Base-by-base conservation (phyloP, 2,329 filamentous ascomycete genomes). In the Xylaria sp. region DNA sequence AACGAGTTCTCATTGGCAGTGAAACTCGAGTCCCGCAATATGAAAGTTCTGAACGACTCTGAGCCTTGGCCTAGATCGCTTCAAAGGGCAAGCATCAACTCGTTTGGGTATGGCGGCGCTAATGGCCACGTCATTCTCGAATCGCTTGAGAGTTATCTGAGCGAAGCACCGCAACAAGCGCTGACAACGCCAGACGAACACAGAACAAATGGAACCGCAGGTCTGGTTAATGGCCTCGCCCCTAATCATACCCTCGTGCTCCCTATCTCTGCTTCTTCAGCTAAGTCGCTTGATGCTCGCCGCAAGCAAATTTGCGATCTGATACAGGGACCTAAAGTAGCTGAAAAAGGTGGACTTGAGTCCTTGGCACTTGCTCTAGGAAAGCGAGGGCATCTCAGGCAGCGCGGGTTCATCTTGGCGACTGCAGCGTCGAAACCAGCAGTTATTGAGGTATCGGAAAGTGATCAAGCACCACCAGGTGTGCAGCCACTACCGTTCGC, bases 401-500 rank as follows among this genome's bases (percentile, higher is more conserved):
- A 20, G 1, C 54, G 54, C 8, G 25, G 41, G 18, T 37, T 50
- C 34, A 28, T 48, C 9, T 12, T 62, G 18, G 15, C 28, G 18
- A 20, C 28, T 1, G 18, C 25, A 9, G 12, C 25, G 18, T 7
- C 52, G 28, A 55, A 20, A 3, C 15, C 12, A 7, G 9, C 51
- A 34, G 13, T 54, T 15, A n/a, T 54, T 18, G 51, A 54, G 18
- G 51, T 12, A 52, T 23, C 25, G 4, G 50, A 31, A 28, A 31
- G 23, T 28, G 50, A 52, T 13, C 23, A 52, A 31, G 50, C 9
- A 15, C 25, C 50, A 10, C 13, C 50, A 52, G 23, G 50, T 8
- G 9, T 15, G 13, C 18, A 41, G 12, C 55, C 55, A 6, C 13
- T 28, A 12, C 71, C 68, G 0, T n/a, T 73, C 1, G 71, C 59